These are phyloP conservation scores for Auricularia heimuer DNA, from an alignment of 768 basidiomycete species.

Conservation along the genomic window DNA sequence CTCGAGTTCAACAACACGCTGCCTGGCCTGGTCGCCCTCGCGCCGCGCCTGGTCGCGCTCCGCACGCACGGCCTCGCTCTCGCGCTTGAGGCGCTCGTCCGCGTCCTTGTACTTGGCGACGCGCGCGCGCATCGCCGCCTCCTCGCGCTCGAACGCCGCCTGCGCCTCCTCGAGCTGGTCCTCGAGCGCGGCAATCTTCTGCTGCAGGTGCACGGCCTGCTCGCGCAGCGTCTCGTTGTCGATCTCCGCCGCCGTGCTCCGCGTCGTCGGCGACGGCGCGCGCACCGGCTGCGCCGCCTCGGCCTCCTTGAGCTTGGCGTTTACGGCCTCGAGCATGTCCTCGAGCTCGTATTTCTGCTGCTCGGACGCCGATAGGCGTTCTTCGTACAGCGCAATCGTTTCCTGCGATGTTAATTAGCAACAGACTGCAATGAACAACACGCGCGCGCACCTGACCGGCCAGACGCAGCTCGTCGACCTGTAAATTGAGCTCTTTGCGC, in stretches of 20 bases:
- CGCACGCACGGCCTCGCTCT: constrained; percentile 48
- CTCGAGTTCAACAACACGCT: constrained; percentile 75
- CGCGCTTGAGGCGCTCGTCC: constrained; percentile 14
- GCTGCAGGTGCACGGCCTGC: constrained; percentile 81
- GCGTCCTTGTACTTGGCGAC: constrained; percentile 55
- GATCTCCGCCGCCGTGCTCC: constrained; percentile 72
- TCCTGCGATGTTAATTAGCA: constrained; percentile 39
- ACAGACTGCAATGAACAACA: neutral
- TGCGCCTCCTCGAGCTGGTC: constrained; percentile 33
- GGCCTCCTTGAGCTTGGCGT: constrained; percentile 35
- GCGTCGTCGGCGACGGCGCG: constrained; percentile 11
- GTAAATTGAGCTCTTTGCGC: constrained; percentile 51
- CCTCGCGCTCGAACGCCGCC: constrained; percentile 49
- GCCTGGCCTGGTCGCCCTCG: constrained; percentile 41
- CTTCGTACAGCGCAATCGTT: constrained; percentile 93
- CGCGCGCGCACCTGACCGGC: constrained; percentile 65
- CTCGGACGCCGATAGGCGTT: constrained; percentile 64
- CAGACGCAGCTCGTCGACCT: constrained; percentile 75
- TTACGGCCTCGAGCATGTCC: constrained; percentile 46
- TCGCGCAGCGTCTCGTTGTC: constrained; percentile 90
- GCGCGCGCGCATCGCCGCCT: constrained; percentile 47
- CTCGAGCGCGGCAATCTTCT: constrained; percentile 64
- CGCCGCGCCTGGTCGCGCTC: constrained; percentile 67
- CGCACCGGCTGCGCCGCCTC: constrained; percentile 24
- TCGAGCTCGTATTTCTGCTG: constrained; percentile 71